Percentiles rank a stretch among this genome's conserved stretches.
Evolutionary conservation across 768 basidiomycete species (phyloP).

Genomic region (Lentinula boryana): DNA sequence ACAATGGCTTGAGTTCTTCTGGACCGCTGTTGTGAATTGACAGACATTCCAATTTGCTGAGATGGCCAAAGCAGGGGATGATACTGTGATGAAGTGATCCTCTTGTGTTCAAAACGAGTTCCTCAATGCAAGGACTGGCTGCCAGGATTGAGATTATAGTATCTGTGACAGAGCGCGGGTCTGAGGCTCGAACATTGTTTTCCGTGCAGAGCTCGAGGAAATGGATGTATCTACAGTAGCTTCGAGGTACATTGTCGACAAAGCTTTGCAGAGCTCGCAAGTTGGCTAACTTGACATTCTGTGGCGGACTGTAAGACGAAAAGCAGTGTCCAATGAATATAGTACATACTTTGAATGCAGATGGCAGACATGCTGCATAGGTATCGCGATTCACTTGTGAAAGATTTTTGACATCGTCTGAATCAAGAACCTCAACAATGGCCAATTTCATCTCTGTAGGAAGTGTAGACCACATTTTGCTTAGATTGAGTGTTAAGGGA

Average conservation of each 20-base stretch:
- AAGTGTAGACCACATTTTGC: slow-evolving; percentile 44
- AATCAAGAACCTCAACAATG: slow-evolving; percentile 42
- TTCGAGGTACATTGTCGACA: slow-evolving; percentile 47
- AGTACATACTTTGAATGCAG: slow-evolving; percentile 49
- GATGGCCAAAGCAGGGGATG: slow-evolving; percentile 40
- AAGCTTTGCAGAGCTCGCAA: slow-evolving; percentile 45
- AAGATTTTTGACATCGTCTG: slow-evolving; percentile 39
- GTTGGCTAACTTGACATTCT: slow-evolving; percentile 46
- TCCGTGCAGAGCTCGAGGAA: slow-evolving; percentile 44
- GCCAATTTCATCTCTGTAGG: slow-evolving; percentile 64
- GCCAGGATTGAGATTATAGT: slow-evolving; percentile 44
- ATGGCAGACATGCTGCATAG: slow-evolving; percentile 51
- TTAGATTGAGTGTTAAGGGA: background rate
- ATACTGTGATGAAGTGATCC: slow-evolving; percentile 44
- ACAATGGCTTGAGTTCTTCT: slow-evolving; percentile 39
- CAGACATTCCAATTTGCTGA: slow-evolving; percentile 37
- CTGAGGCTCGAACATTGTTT: slow-evolving; percentile 11
- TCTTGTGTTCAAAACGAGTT: slow-evolving; percentile 40
- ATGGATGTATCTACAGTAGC: slow-evolving; percentile 46
- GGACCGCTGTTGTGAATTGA: slow-evolving; percentile 41
- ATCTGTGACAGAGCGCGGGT: slow-evolving; percentile 32
- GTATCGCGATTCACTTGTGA: slow-evolving; percentile 42
- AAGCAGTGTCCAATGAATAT: slow-evolving; percentile 7
- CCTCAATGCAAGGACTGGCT: slow-evolving; percentile 40
- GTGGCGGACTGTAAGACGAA: slow-evolving; percentile 9